phyloP scores from a whole-genome alignment of 2,329 filamentous ascomycete species.

The Nigrospora oryzae region DNA sequence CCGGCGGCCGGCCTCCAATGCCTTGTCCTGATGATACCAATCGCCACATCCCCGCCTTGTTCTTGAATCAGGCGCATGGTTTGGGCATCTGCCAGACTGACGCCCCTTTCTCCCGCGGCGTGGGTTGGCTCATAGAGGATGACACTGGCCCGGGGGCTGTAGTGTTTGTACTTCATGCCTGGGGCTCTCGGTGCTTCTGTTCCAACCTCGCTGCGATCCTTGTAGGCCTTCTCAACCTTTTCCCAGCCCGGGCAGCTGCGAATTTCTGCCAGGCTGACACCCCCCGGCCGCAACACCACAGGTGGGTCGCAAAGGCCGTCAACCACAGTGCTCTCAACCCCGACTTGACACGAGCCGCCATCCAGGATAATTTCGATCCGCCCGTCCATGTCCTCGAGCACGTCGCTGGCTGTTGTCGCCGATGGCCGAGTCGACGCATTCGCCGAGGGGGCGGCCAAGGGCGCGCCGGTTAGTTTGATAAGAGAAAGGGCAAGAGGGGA shows the following conservation, averaged over 20 bases:
- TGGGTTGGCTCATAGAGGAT: conserved; percentile 64
- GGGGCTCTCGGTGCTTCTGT: conserved; percentile 69
- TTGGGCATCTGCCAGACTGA: conserved; percentile 25
- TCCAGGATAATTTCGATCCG: conserved; percentile 83
- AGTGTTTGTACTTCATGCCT: conserved; percentile 99
- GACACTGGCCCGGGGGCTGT: conserved; percentile 83
- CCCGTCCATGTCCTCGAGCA: conserved; percentile 74
- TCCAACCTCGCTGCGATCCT: conserved; percentile 62
- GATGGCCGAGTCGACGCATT: conserved; percentile 92
- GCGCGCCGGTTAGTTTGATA: conserved; percentile 69
- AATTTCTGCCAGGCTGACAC: conserved; percentile 75
- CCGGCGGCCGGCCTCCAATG: conserved; percentile 40
- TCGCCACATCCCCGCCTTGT: conserved; percentile 1
- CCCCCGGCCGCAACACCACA: conserved; percentile 76
- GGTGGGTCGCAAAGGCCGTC: conserved; percentile 80
- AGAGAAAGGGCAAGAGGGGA: conserved; percentile 78
- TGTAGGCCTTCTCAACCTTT: conserved; percentile 66
- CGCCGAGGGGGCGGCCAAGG: conserved; percentile 84
- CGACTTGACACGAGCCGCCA: conserved; percentile 77
- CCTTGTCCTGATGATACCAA: conserved; percentile 49
- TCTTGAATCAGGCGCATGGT: conserved; percentile 2
- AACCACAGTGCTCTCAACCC: conserved; percentile 94
- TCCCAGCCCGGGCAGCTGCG: conserved; percentile 73
- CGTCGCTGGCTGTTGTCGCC: conserved; percentile 84
- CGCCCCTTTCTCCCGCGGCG: conserved; percentile 23